phyloP scores from a whole-genome alignment of 192 early-diverging fungal species.

The Coemansia sp. region DNA sequence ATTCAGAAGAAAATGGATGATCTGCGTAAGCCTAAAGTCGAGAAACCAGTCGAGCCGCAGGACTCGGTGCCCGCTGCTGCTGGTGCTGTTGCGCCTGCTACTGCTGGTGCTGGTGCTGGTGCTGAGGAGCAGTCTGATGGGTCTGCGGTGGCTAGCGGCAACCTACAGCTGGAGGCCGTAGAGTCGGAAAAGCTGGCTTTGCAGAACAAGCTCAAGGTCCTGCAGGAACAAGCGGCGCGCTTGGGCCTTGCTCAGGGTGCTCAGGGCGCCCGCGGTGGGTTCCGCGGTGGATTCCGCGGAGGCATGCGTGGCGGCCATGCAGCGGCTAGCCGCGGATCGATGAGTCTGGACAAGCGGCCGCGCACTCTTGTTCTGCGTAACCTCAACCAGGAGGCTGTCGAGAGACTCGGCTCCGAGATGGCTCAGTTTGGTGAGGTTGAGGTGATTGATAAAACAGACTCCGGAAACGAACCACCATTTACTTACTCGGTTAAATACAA shows the following conservation, averaged over 20 bases:
- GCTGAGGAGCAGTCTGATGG: background rate
- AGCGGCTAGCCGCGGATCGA: constrained; percentile 11
- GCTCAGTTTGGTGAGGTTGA: constrained; percentile 44
- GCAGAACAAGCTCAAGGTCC: constrained; percentile 26
- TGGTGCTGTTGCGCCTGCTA: background rate
- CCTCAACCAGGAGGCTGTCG: constrained; percentile 19
- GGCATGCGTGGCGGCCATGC: constrained; percentile 2
- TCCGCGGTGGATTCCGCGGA: constrained; percentile 7
- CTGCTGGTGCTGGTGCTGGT: background rate
- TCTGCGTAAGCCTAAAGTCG: constrained; percentile 16
- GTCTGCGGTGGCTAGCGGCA: background rate
- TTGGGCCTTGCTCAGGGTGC: constrained; percentile 4
- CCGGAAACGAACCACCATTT: constrained; percentile 18
- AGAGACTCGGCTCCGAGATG: constrained; percentile 31
- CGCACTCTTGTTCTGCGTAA: constrained; percentile 37
- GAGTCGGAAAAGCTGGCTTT: constrained; percentile 25
- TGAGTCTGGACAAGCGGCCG: constrained; percentile 44
- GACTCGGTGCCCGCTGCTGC: background rate
- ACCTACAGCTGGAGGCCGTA: constrained; percentile 1
- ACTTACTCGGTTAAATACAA: constrained; percentile 31
- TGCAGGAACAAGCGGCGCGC: constrained; percentile 27
- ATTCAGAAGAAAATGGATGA: constrained; percentile 41
- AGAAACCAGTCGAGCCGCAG: background rate
- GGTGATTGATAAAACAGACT: constrained; percentile 20
- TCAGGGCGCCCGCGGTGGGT: background rate